A percentile compares a stretch with the other conserved stretches of the same genome.
Evolutionary conservation across 2,329 filamentous ascomycete genomes (phyloP).

Genomic region (Cyphellophora attinorum): DNA sequence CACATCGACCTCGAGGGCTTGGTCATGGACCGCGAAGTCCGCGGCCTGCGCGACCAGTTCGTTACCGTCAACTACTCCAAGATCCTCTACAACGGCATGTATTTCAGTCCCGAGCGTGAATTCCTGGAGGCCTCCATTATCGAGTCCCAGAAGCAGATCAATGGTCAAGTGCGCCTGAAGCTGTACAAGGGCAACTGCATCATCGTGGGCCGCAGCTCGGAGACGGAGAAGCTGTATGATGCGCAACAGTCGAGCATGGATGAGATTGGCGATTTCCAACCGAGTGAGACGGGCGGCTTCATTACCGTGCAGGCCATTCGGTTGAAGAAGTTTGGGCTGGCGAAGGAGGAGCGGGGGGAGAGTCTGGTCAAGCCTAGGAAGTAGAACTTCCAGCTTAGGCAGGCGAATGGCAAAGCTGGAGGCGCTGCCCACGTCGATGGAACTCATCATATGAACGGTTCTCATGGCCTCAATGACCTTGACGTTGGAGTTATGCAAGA

Average conservation of each 20-base stretch:
- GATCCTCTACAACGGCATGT: slow-evolving; percentile 50
- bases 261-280: slow-evolving; percentile 58
- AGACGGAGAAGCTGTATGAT: slow-evolving; percentile 62
- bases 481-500: too few relatives aligned
- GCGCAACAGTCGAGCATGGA: slow-evolving; percentile 61
- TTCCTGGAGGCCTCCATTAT: slow-evolving; percentile 58
- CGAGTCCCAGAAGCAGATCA: slow-evolving; percentile 51
- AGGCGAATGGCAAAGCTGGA: too few relatives aligned
- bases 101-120: slow-evolving; percentile 63
- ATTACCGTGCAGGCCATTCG: slow-evolving; percentile 31
- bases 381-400: not conserved
- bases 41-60: slow-evolving; percentile 61
- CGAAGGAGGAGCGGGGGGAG: slow-evolving; percentile 25
- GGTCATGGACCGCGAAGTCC: slow-evolving; percentile 58
- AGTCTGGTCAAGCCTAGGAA: slow-evolving; percentile 1
- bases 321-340: slow-evolving; percentile 36
- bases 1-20: slow-evolving; percentile 58
- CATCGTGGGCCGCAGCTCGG: slow-evolving; percentile 49
- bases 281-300: slow-evolving; percentile 57
- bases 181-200: slow-evolving; percentile 57
- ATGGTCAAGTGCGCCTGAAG: slow-evolving; percentile 52
- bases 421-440: too few relatives aligned
- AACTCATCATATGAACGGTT: too few relatives aligned
- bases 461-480: too few relatives aligned
- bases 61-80: slow-evolving; percentile 56